phyloP scores from a whole-genome alignment of 805 yeast genomes.

The Kluyveromyces aestuarii region DNA sequence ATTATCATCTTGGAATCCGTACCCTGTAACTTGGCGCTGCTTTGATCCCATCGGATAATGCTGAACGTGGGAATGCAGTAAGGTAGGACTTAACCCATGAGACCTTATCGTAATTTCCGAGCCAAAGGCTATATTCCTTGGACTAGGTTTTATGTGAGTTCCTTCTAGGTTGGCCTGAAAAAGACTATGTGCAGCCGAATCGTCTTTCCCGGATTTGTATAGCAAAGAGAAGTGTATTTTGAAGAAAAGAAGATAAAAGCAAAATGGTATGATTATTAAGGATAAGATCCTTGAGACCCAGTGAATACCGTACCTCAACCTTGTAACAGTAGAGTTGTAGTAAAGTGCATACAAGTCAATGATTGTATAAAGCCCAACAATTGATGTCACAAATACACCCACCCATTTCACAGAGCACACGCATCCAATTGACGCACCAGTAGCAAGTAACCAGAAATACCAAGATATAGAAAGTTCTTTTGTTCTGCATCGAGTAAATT shows the following conservation, averaged over 20 bases:
- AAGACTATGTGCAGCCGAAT: constrained; percentile 79
- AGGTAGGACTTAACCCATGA: constrained; percentile 67
- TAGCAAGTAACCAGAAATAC: constrained; percentile 51
- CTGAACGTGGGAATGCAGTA: constrained; percentile 69
- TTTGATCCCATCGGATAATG: constrained; percentile 66
- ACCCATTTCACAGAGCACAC: constrained; percentile 85
- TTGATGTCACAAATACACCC: constrained; percentile 56
- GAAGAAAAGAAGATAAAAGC: constrained; percentile 64
- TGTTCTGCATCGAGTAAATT: constrained; percentile 54
- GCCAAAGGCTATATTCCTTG: constrained; percentile 57
- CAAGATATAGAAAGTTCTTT: constrained; percentile 60
- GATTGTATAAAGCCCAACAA: constrained; percentile 51
- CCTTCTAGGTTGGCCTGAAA: constrained; percentile 81
- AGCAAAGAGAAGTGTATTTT: constrained; percentile 72
- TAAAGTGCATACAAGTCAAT: constrained; percentile 42
- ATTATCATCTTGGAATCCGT: constrained; percentile 65
- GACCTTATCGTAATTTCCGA: constrained; percentile 39
- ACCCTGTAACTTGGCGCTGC: constrained; percentile 75
- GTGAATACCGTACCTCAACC: constrained; percentile 40
- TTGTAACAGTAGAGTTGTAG: constrained; percentile 24
- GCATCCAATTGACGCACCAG: constrained; percentile 70
- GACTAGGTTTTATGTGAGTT: constrained; percentile 54
- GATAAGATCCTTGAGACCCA: constrained; percentile 63
- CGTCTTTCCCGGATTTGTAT: constrained; percentile 83
- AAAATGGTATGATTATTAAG: constrained; percentile 62